Conservation (phyloP, 129 eudicot genomes). For the Scalesia atractyloides region DNA sequence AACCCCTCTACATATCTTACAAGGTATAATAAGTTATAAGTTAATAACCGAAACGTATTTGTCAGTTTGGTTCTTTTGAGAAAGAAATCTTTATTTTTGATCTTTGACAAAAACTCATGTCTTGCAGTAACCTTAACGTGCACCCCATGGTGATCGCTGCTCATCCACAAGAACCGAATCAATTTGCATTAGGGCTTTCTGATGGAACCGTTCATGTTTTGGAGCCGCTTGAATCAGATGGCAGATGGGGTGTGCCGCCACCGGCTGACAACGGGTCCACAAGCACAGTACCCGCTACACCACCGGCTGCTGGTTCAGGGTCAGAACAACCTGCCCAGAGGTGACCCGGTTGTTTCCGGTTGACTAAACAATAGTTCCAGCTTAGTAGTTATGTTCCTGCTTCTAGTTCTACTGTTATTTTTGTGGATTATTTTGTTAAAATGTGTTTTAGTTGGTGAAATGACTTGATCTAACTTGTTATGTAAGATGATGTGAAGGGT, state of each 20-base stretch:
- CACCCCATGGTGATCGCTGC: constrained; percentile 91
- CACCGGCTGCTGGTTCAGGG: constrained; percentile 60
- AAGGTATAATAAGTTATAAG: constrained; percentile 9
- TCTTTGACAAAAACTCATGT: not conserved
- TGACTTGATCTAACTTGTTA: constrained; percentile 44
- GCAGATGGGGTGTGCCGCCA: constrained; percentile 78
- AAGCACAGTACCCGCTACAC: constrained; percentile 56
- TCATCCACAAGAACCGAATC: constrained; percentile 92
- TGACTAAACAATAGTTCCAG: constrained; percentile 26
- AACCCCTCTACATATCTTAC: constrained; percentile 70
- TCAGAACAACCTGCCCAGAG: constrained; percentile 74
- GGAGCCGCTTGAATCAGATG: constrained; percentile 95
- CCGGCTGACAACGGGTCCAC: constrained; percentile 70
- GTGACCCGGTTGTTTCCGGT: constrained; percentile 37
- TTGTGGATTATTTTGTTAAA: not conserved
- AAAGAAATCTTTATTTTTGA: not conserved
- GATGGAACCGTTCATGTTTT: constrained; percentile 87
- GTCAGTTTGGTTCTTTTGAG: not conserved
- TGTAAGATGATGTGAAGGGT: constrained; percentile 37
- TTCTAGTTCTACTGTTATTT: constrained; percentile 6
- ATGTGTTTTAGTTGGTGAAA: constrained; percentile 32
- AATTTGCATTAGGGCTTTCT: constrained; percentile 84
- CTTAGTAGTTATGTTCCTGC: constrained; percentile 13
- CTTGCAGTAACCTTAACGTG: constrained; percentile 57
- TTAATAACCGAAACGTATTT: not conserved